These are phyloP conservation scores for Misopates orontium DNA, from an alignment of 257 asterid genomes.

Conservation along the genomic window DNA sequence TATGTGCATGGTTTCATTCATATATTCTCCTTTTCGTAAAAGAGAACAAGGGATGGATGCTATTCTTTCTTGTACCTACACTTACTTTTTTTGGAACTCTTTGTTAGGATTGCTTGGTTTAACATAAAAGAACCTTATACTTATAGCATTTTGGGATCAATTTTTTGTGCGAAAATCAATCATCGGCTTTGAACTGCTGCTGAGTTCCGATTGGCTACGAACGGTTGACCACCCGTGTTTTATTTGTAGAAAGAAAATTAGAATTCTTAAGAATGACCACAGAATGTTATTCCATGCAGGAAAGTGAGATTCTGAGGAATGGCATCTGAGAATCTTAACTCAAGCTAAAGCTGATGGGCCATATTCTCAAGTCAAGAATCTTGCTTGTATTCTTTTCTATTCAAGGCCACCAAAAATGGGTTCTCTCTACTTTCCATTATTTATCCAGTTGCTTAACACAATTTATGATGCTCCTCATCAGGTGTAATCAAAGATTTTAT, in stretches of 20 bases:
- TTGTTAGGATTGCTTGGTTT: conserved; percentile 27
- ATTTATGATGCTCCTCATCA: conserved; percentile 48
- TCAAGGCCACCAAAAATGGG: conserved; percentile 71
- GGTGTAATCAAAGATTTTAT: conserved; percentile 30
- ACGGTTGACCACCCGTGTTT: conserved; percentile 29
- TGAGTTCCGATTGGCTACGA: conserved; percentile 24
- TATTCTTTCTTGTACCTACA: conserved; percentile 42
- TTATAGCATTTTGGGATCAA: conserved; percentile 32
- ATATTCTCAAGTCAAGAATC: conserved; percentile 77
- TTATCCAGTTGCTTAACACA: conserved; percentile 42
- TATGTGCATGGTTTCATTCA: conserved; percentile 18
- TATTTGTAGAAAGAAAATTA: conserved; percentile 21
- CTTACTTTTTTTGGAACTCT: conserved; percentile 27
- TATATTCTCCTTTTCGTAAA: conserved; percentile 36
- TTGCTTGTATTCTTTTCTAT: conserved; percentile 46
- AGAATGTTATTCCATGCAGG: conserved; percentile 59
- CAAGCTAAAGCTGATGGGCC: conserved; percentile 49
- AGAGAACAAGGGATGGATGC: conserved; percentile 32
- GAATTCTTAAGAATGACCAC: conserved; percentile 44
- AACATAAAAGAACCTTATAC: conserved; percentile 22
- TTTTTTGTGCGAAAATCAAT: conserved; percentile 29
- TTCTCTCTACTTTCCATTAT: conserved; percentile 40
- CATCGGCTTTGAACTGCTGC: conserved; percentile 29
- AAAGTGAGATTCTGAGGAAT: conserved; percentile 51
- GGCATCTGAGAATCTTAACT: conserved; percentile 69